phyloP scores from a whole-genome alignment of 495 filamentous ascomycete species.

The Neurospora sp. region DNA sequence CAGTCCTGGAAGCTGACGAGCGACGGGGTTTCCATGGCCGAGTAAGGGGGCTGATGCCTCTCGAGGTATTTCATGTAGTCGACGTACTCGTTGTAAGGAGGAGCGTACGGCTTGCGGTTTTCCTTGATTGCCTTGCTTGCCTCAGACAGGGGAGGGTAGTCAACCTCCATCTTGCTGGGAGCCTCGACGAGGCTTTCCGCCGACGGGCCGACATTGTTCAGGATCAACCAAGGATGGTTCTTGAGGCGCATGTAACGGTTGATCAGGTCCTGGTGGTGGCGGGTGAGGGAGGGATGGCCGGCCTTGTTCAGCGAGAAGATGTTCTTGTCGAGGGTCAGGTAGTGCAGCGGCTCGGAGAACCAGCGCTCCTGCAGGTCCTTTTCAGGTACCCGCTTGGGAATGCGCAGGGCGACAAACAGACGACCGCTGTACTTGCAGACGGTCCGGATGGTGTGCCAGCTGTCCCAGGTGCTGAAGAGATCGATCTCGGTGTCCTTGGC shows the following conservation, averaged over 20 bases:
- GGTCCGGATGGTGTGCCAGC: conserved; percentile 80
- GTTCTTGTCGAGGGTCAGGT: conserved; percentile 56
- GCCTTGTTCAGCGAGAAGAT: conserved; percentile 69
- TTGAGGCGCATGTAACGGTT: conserved; percentile 75
- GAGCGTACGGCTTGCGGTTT: conserved; percentile 18
- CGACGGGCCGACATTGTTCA: conserved; percentile 65
- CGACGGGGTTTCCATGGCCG: conserved; percentile 34
- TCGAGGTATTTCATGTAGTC: conserved; percentile 79
- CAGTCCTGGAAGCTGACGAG: conserved; percentile 66
- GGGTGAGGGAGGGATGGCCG: conserved; percentile 75
- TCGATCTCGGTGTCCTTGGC: conserved; percentile 36
- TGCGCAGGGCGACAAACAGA: conserved; percentile 69
- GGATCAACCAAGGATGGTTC: conserved; percentile 67
- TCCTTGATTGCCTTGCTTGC: conserved; percentile 33
- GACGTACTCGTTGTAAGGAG: conserved; percentile 46
- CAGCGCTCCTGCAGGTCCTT: conserved; percentile 71
- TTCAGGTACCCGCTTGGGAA: conserved; percentile 71
- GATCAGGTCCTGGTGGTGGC: conserved; percentile 68
- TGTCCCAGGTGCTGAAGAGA: conserved; percentile 76
- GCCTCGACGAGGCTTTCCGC: conserved; percentile 37
- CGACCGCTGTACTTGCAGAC: conserved; percentile 76
- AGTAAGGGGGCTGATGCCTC: conserved; percentile 58
- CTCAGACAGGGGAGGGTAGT: conserved; percentile 61
- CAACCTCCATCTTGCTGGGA: conserved; percentile 27
- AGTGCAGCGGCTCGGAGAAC: conserved; percentile 84